A percentile compares a stretch with the other conserved stretches of the same genome.
Conservation (phyloP, 2,329 filamentous ascomycete species). For the Ophiostoma tasmaniense region DNA sequence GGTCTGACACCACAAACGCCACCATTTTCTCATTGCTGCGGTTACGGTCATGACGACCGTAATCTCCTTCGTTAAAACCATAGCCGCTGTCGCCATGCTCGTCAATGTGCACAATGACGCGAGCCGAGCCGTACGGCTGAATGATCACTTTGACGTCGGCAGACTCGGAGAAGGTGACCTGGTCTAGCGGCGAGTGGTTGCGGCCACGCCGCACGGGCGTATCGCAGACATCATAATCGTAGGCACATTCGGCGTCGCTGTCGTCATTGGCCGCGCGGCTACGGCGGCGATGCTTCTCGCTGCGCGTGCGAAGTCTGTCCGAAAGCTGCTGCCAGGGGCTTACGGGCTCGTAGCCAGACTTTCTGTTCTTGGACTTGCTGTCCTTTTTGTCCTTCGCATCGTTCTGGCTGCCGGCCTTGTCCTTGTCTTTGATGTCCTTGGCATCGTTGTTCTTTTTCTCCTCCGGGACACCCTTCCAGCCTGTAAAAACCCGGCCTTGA, state of each 20-base stretch:
- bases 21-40: constrained; percentile 27
- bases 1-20: constrained; percentile 29
- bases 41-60: constrained; percentile 22
- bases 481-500: not conserved
- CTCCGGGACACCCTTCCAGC: not conserved
- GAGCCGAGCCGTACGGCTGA: constrained; percentile 9
- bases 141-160: constrained; percentile 9
- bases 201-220: not conserved
- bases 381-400: not conserved
- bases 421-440: not conserved
- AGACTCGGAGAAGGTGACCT: not conserved
- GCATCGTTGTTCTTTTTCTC: not conserved
- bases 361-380: not conserved
- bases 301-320: not conserved
- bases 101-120: constrained; percentile 12
- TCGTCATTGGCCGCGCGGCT: not conserved
- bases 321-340: constrained; percentile 8
- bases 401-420: not conserved
- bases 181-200: not conserved
- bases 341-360: too few relatives aligned
- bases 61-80: constrained; percentile 23
- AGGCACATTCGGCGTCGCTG: not conserved
- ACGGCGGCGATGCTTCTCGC: not conserved
- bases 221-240: not conserved
- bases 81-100: constrained; percentile 24